Conservation (phyloP, 176 grass and related monocot species). For the Carex kokanica region DNA sequence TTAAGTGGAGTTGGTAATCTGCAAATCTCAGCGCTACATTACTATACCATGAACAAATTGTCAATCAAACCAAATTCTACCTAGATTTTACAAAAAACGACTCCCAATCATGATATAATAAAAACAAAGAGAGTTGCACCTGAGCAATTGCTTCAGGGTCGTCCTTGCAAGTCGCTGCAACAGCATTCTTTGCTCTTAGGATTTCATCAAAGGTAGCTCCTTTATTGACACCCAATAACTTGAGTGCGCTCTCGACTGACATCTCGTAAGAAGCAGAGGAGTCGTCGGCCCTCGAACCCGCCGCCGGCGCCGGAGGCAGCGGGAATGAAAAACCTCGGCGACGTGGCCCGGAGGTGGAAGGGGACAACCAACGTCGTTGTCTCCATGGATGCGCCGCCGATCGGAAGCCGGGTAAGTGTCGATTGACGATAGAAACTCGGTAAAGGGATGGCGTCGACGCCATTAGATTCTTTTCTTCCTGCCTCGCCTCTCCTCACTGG, state of each 20-base stretch:
- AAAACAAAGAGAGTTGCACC: slow-evolving; percentile 29
- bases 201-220: slow-evolving; percentile 90
- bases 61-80: not conserved
- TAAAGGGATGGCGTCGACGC: slow-evolving; percentile 53
- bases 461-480: slow-evolving; percentile 42
- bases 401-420: not conserved
- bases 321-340: slow-evolving; percentile 28
- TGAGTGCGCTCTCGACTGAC: slow-evolving; percentile 75
- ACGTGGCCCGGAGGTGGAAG: slow-evolving; percentile 22
- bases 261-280: slow-evolving; percentile 76
- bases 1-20: not conserved
- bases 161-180: slow-evolving; percentile 76
- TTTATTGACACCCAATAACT: slow-evolving; percentile 70
- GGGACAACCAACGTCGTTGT: slow-evolving; percentile 21
- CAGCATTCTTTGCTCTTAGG: slow-evolving; percentile 80
- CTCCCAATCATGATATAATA: not conserved
- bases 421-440: not conserved
- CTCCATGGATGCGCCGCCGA: not conserved
- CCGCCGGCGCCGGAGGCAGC: slow-evolving; percentile 18
- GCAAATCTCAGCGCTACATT: too few species aligned
- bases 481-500: slow-evolving; percentile 5
- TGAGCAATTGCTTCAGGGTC: slow-evolving; percentile 74
- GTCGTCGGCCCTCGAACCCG: slow-evolving; percentile 62
- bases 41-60: not conserved
- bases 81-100: not conserved